Base-by-base conservation (phyloP, 768 basidiomycete genomes). In the Kondoa malvinella region DNA sequence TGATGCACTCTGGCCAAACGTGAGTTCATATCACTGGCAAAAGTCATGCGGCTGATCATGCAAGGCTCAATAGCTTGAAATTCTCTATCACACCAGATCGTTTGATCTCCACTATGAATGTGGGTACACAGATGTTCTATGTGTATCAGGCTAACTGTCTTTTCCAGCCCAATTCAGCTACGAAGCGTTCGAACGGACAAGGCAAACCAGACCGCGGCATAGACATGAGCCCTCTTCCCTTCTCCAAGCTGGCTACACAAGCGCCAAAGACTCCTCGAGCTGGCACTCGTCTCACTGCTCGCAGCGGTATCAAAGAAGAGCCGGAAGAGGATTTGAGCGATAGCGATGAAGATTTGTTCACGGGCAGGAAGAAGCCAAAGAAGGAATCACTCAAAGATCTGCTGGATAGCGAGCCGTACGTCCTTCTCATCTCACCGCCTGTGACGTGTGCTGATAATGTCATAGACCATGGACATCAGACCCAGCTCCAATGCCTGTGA, bases 61-160 rank as follows among this genome's bases (percentile, higher is more conserved):
- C 15, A 4, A 25, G 3, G 29, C n/a, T 29, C 15, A 16, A 63
- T 29, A 63, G 61, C 14, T 31, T 31, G n/a, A 14, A 31, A 17
- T 34, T 63, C 29, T 31, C 61, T 33, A 16, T 63, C 27, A 63
- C 61, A 12, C 61, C 61, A 32, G 32, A 63, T 63, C 16, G 61
- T 8, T 34, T 63, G 25, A 60, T 31, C 8, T 50, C 40, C 12
- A 60, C 4, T 8, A 60, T 26, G 58, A 29, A 31, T 25, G n/a
- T 25, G 25, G 14, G 58, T 60, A 14, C 15, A 14, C 25, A 60
- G 8, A 60, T 25, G 4, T 8, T 60, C 25, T 26, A 60, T 59
- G 57, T n/a, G 40, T 50, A 50, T 8, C 40, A 21, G 12, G 21
- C 21, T 8, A 50, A 50, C 40, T 50, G 40, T n/a, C n/a, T n/a